These are phyloP conservation scores for Crinitomyces ghanaensis DNA, from an alignment of 805 yeast species.

Conservation along the genomic window DNA sequence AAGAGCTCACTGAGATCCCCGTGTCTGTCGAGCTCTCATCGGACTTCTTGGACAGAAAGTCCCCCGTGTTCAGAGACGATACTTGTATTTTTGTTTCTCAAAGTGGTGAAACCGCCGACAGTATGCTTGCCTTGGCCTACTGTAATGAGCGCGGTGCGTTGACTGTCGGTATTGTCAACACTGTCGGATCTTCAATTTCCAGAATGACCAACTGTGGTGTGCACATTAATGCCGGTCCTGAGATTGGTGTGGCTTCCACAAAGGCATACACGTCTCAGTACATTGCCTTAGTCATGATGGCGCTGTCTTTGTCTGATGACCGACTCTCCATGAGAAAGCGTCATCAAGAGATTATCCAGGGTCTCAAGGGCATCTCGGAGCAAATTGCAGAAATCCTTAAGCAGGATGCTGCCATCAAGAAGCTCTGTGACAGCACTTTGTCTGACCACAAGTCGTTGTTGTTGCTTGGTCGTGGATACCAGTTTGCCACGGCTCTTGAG, in stretches of 20 bases:
- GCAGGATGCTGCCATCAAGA: conserved; percentile 63
- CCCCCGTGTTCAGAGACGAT: conserved; percentile 98
- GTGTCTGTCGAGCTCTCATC: conserved; percentile 89
- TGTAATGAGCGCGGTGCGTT: conserved; percentile 96
- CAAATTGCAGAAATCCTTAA: conserved; percentile 71
- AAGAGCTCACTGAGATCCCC: conserved; percentile 91
- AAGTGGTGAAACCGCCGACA: conserved; percentile 98
- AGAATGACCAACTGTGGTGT: conserved; percentile 99
- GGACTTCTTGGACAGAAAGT: conserved; percentile 84
- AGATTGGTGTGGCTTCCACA: conserved; percentile 98
- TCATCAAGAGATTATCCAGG: conserved; percentile 76
- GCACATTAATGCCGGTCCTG: conserved; percentile 98
- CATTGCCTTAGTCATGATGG: conserved; percentile 94
- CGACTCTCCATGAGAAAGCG: conserved; percentile 65
- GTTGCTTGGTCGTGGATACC: conserved; percentile 94
- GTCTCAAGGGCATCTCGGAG: conserved; percentile 69
- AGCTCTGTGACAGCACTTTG: conserved; percentile 59
- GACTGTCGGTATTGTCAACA: conserved; percentile 93
- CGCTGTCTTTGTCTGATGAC: conserved; percentile 88
- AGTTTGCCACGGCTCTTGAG: conserved; percentile 92
- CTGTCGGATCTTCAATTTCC: conserved; percentile 94
- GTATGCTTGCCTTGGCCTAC: conserved; percentile 88
- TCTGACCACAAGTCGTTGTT: conserved; percentile 77
- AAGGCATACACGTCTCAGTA: conserved; percentile 98
- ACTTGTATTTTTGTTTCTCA: conserved; percentile 96